A percentile compares a stretch with the other conserved stretches of the same genome.
phyloP scores from a whole-genome alignment of 495 filamentous ascomycete genomes.

The Geoglossum glabrum region DNA sequence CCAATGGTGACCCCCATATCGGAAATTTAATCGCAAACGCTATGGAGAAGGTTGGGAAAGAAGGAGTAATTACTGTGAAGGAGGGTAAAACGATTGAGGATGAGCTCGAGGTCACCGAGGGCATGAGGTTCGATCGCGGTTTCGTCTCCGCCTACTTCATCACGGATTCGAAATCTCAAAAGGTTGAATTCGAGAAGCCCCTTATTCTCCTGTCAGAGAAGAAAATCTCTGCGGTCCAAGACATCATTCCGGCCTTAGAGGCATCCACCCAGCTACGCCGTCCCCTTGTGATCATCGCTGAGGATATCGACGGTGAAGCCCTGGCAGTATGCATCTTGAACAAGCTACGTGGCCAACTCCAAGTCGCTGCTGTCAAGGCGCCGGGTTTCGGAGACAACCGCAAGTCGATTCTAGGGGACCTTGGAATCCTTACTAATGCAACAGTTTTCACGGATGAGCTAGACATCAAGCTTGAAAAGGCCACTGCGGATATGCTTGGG shows the following conservation, averaged over 20 bases:
- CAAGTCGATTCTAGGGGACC: constrained; percentile 95
- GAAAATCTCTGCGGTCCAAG: constrained; percentile 97
- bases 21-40: constrained; percentile 89
- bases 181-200: constrained; percentile 99
- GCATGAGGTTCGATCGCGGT: constrained; percentile 98
- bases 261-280: constrained; percentile 87
- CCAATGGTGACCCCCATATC: constrained; percentile 92
- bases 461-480: constrained; percentile 96
- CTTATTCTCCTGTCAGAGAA: constrained; percentile 96
- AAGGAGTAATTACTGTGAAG: constrained; percentile 98
- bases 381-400: constrained; percentile 99
- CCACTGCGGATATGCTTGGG: constrained; percentile 84
- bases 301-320: constrained; percentile 97
- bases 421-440: constrained; percentile 87
- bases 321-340: constrained; percentile 97
- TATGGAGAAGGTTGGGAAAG: constrained; percentile 99
- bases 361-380: constrained; percentile 96
- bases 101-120: constrained; percentile 96
- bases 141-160: constrained; percentile 99
- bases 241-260: constrained; percentile 95
- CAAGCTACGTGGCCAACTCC: constrained; percentile 97
- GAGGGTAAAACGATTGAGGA: constrained; percentile 97
- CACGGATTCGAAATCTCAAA: constrained; percentile 93
- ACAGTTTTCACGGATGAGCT: constrained; percentile 97
- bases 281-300: constrained; percentile 92